Evolutionary conservation across 805 yeast species (phyloP), one percentile per base, ranked within the genome.

Genomic region (Lipomyces orientalis): DNA sequence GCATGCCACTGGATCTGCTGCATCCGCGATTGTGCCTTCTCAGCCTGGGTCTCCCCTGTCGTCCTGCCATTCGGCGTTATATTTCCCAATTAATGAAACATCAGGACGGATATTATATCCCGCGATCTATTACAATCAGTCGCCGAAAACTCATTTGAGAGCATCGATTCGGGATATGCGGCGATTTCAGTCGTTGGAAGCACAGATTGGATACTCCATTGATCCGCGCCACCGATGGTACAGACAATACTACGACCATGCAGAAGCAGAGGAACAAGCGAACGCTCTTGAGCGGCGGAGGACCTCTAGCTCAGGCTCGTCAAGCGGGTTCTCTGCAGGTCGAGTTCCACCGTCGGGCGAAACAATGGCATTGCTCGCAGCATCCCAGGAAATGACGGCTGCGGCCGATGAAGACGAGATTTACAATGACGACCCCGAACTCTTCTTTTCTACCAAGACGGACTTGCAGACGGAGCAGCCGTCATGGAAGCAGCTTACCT

Each of bases 401-500:
- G 71, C 71, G 19, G 65, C 71, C 8, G 64, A 60, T 25, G 71
- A 67, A 22, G 71, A 68, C 57, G 68, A 9, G 39, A 63, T 68
- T 19, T 68, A 68, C 52, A 64, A 64, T 22, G 71, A 68, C 57
- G 71, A 68, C 54, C 71, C 71, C 1, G 71, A 68, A 29, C 55
- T 68, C 2, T 68, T 68, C 34, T 68, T 68, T 59, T 66, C 71
- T 12, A 68, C 71, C n/a, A 68, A 67, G 59, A 68, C 71, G 7
- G 70, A 68, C 49, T 55, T 68, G 6, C 60, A 52, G 51, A 60
- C 67, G 35, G 65, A 63, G 54, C 73, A 43, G 57, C 76, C 82
- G 29, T 82, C 89, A 1, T 83, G 90, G 84, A 80, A 81, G 63
- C 88, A 87, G 71, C 80, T 84, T 54, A 79, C 88, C 0, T 88